Evolutionary conservation across 2,329 filamentous ascomycete genomes (phyloP).

Genomic region (Trichoderma citrinoviride): DNA sequence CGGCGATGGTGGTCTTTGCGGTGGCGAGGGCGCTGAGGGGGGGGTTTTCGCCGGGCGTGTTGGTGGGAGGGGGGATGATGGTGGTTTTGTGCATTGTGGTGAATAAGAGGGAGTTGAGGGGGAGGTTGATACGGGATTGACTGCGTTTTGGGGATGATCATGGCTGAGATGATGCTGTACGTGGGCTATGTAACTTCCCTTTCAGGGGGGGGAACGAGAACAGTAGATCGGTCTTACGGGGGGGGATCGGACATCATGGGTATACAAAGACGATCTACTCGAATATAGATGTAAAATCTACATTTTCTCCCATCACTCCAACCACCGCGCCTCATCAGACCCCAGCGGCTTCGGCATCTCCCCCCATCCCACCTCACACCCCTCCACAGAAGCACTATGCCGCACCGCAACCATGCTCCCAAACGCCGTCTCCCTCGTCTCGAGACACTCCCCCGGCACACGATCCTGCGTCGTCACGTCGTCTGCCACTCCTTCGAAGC

Average conservation of each 20-base stretch:
- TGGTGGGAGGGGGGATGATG: slow-evolving; percentile 7
- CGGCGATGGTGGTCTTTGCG: not conserved
- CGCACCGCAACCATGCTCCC: slow-evolving; percentile 47
- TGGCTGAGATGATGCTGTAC: too few species aligned
- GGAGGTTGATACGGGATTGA: not conserved
- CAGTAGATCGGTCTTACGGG: too few species aligned
- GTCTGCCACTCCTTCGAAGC: slow-evolving; percentile 42
- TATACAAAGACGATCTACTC: not conserved
- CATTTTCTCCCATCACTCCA: not conserved
- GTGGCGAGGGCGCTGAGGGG: not conserved
- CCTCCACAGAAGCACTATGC: slow-evolving; percentile 48
- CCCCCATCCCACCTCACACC: slow-evolving; percentile 47
- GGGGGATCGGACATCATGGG: too few species aligned
- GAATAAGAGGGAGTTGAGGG: not conserved
- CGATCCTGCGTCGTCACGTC: slow-evolving; percentile 32
- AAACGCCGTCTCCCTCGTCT: slow-evolving; percentile 45
- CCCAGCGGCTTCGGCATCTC: slow-evolving; percentile 51
- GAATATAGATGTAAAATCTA: not conserved
- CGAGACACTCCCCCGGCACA: slow-evolving; percentile 39
- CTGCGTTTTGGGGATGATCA: not conserved
- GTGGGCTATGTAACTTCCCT: not conserved
- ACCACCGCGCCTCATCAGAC: slow-evolving; percentile 44
- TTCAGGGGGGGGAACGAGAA: not conserved
- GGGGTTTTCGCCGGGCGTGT: not conserved
- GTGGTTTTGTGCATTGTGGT: slow-evolving; percentile 1